phyloP scores from a whole-genome alignment of 179 eudicot species.

The Camellia oleifera region DNA sequence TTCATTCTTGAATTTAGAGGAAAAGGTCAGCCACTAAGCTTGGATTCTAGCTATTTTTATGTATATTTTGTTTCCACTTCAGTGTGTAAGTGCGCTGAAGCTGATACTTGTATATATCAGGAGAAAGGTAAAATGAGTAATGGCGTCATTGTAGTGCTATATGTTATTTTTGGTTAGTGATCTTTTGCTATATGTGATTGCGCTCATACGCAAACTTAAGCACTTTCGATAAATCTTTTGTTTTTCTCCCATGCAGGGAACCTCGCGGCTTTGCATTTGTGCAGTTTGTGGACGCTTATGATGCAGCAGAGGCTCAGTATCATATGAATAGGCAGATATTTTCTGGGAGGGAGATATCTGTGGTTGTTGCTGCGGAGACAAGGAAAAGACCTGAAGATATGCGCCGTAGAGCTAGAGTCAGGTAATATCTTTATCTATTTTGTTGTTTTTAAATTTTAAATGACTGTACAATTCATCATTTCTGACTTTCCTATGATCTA shows the following conservation, averaged over 20 bases:
- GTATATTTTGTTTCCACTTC: constrained; percentile 23
- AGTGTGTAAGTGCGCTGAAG: constrained; percentile 32
- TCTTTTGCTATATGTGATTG: background rate
- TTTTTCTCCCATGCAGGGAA: constrained; percentile 39
- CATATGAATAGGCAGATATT: constrained; percentile 64
- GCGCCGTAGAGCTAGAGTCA: constrained; percentile 55
- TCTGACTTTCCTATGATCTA: constrained; percentile 10
- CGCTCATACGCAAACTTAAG: background rate
- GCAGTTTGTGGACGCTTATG: constrained; percentile 66
- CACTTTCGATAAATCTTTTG: constrained; percentile 8
- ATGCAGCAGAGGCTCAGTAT: constrained; percentile 70
- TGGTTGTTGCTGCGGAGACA: constrained; percentile 67
- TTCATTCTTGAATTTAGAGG: constrained; percentile 46
- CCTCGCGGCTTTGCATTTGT: constrained; percentile 90
- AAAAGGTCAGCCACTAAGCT: constrained; percentile 53
- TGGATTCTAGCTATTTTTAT: constrained; percentile 23
- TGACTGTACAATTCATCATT: background rate
- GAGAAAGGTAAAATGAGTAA: constrained; percentile 20
- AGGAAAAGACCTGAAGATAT: constrained; percentile 77
- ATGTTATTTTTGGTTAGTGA: background rate
- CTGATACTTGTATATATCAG: constrained; percentile 7
- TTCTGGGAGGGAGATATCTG: constrained; percentile 76
- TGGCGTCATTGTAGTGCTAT: background rate
- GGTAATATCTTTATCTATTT: constrained; percentile 28
- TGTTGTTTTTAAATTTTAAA: background rate